Conservation (phyloP, 2,329 filamentous ascomycete species). For the Colletotrichum gigasporum region DNA sequence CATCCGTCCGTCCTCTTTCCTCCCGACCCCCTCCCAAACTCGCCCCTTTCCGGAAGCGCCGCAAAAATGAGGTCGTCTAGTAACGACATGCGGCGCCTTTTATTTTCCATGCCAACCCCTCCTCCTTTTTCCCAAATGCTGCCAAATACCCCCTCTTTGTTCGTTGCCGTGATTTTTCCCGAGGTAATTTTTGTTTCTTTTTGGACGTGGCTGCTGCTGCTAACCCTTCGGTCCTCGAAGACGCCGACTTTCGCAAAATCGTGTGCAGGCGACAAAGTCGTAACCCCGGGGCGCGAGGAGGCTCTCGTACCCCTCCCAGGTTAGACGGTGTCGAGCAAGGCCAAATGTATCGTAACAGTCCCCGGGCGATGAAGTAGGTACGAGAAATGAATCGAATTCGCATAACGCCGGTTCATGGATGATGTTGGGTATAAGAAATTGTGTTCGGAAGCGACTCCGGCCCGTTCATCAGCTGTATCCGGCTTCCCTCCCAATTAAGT, state of each 20-base stretch:
- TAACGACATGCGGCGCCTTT: slow-evolving; percentile 23
- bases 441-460: not conserved
- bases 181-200: not conserved
- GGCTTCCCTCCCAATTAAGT: not conserved
- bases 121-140: not conserved
- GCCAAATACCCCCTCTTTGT: not conserved
- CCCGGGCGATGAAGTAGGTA: slow-evolving; percentile 4
- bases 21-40: not conserved
- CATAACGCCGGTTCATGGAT: slow-evolving; percentile 29
- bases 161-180: not conserved
- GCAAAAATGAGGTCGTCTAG: slow-evolving; percentile 17
- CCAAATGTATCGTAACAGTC: not conserved
- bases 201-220: not conserved
- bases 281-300: not conserved
- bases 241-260: not conserved
- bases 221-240: not conserved
- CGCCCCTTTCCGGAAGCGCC: too few relatives aligned
- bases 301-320: not conserved
- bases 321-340: not conserved
- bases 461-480: slow-evolving; percentile 5
- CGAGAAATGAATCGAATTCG: slow-evolving; percentile 27
- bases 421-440: slow-evolving; percentile 7
- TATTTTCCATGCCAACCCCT: not conserved
- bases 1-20: not conserved
- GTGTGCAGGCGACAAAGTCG: not conserved